These are phyloP conservation scores for Lasiodiplodia sp. DNA, from an alignment of 2,329 filamentous ascomycete species.

Conservation along the genomic window DNA sequence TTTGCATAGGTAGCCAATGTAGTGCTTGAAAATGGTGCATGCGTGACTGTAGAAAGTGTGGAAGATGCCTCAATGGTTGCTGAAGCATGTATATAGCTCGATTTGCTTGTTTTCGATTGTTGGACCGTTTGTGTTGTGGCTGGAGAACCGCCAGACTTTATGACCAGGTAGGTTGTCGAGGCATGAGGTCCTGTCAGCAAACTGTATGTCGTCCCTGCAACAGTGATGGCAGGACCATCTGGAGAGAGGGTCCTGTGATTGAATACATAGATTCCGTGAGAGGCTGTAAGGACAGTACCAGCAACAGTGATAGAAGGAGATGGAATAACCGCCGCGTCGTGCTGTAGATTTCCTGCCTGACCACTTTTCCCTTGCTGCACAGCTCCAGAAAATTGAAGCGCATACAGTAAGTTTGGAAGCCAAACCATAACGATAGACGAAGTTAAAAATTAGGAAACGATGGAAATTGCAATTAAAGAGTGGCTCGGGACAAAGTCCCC, in stretches of 20 bases:
- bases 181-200: background rate
- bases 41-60: background rate
- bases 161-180: constrained; percentile 10
- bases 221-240: background rate
- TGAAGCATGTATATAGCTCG: background rate
- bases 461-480: background rate
- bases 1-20: background rate
- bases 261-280: background rate
- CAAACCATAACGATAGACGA: background rate
- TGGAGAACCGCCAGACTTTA: background rate
- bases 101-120: background rate
- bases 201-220: constrained; percentile 18
- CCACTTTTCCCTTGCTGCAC: background rate
- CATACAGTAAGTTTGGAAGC: constrained; percentile 3
- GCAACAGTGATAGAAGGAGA: constrained; percentile 7
- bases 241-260: background rate
- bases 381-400: constrained; percentile 2
- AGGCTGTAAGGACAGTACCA: background rate
- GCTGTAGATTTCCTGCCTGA: background rate
- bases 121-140: constrained; percentile 8
- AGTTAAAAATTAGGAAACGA: background rate
- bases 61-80: background rate
- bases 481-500: background rate
- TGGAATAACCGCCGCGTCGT: background rate
- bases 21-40: background rate